Percentiles rank a stretch among this genome's conserved stretches.
phyloP scores from a whole-genome alignment of 225 moss, liverwort and hornwort genomes.

The Polytrichum commune region DNA sequence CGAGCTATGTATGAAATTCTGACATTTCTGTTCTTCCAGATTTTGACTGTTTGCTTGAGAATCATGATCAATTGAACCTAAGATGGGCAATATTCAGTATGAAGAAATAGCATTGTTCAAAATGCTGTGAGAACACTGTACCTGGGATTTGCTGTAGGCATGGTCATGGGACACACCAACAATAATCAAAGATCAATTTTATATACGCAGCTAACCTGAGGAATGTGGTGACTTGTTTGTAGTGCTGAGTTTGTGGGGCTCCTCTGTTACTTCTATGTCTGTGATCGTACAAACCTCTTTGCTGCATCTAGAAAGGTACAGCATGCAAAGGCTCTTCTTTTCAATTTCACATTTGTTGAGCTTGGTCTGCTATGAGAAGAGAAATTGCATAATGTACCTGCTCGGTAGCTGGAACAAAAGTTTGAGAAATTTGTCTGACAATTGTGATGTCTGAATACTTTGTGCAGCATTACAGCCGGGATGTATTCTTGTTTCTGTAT shows the following conservation, averaged over 20 bases:
- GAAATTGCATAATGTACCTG: not conserved
- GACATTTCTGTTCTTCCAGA: too few relatives aligned
- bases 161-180: too few relatives aligned
- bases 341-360: not conserved
- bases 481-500: slow-evolving; percentile 89
- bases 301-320: slow-evolving; percentile 79
- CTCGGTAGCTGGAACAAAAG: not conserved
- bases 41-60: too few relatives aligned
- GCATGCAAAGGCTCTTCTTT: not conserved
- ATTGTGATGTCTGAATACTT: slow-evolving; percentile 9
- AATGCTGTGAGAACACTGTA: too few relatives aligned
- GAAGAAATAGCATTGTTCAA: too few relatives aligned
- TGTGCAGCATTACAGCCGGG: slow-evolving; percentile 84
- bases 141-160: too few relatives aligned
- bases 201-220: not conserved
- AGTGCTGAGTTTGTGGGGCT: slow-evolving; percentile 83
- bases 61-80: too few relatives aligned
- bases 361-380: not conserved
- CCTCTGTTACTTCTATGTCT: slow-evolving; percentile 82
- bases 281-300: slow-evolving; percentile 78
- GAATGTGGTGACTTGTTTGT: slow-evolving; percentile 19
- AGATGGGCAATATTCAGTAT: too few relatives aligned
- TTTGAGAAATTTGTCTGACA: not conserved
- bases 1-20: slow-evolving; percentile 67
- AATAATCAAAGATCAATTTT: not conserved